Conservation (phyloP, 2,329 filamentous ascomycete genomes). For the Microdochium trichocladiopsis region DNA sequence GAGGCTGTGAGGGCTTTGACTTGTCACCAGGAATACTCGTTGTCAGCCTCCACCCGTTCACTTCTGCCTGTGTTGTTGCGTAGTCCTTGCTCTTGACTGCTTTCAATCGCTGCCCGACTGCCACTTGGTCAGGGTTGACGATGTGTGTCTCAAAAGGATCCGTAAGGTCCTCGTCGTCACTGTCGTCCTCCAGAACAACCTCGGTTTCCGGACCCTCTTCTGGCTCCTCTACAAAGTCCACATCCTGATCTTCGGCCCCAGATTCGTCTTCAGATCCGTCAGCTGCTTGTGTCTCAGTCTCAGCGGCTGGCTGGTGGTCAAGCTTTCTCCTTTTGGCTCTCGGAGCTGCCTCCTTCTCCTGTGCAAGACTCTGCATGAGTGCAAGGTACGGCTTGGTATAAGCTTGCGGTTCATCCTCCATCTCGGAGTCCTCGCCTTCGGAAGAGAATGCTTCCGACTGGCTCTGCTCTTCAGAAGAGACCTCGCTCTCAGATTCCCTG, state of each 20-base stretch:
- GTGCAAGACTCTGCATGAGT: slow-evolving; percentile 49
- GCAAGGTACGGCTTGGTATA: slow-evolving; percentile 45
- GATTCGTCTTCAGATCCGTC: slow-evolving; percentile 19
- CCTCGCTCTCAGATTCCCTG: slow-evolving; percentile 23
- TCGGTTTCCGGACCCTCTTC: slow-evolving; percentile 36
- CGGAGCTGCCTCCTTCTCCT: slow-evolving; percentile 34
- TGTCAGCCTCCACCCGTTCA: slow-evolving; percentile 40
- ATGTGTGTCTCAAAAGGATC: slow-evolving; percentile 85
- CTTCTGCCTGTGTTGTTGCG: slow-evolving; percentile 36
- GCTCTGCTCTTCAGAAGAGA: slow-evolving; percentile 23
- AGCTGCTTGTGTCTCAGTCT: slow-evolving; percentile 10
- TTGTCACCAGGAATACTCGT: slow-evolving; percentile 37
- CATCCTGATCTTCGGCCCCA: slow-evolving; percentile 27
- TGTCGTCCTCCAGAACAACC: slow-evolving; percentile 27
- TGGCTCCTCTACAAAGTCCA: slow-evolving; percentile 38
- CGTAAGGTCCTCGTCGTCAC: slow-evolving; percentile 42
- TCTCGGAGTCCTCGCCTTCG: slow-evolving; percentile 40
- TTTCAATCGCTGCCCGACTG: slow-evolving; percentile 46
- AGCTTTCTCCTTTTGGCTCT: slow-evolving; percentile 53
- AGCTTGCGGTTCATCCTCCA: slow-evolving; percentile 24
- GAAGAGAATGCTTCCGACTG: slow-evolving; percentile 27
- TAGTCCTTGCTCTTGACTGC: slow-evolving; percentile 44
- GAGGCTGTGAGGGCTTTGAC: slow-evolving; percentile 21
- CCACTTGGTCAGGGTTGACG: slow-evolving; percentile 55
- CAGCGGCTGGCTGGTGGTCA: slow-evolving; percentile 24